Evolutionary conservation across 345 rosid species (phyloP).

Genomic region (Trapa bicornis): DNA sequence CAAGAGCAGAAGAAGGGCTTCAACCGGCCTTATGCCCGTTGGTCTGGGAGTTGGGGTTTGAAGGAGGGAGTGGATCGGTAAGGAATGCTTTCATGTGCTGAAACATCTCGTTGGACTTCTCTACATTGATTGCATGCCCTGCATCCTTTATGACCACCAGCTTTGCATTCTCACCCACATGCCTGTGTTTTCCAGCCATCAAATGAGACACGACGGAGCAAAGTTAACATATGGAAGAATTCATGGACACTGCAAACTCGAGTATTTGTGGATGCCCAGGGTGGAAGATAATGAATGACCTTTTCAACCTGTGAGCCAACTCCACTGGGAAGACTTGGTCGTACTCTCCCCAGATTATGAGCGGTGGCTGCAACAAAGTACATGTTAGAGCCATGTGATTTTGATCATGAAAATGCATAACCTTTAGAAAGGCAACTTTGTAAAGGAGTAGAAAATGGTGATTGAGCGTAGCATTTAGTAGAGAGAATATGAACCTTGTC

Average conservation of each 20-base stretch:
- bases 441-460: background rate
- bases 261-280: background rate
- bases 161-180: slow-evolving; percentile 47
- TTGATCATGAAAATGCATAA: background rate
- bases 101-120: slow-evolving; percentile 53
- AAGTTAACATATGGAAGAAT: background rate
- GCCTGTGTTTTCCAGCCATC: slow-evolving; percentile 24
- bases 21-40: slow-evolving; percentile 24
- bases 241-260: no score
- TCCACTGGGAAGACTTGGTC: slow-evolving; percentile 75
- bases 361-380: slow-evolving; percentile 40
- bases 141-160: slow-evolving; percentile 52
- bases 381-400: background rate
- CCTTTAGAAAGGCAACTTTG: background rate
- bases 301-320: slow-evolving; percentile 59
- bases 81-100: slow-evolving; percentile 62
- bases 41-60: slow-evolving; percentile 8
- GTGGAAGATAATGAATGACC: slow-evolving; percentile 16
- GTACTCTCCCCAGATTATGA: slow-evolving; percentile 72
- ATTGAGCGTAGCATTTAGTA: background rate
- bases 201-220: background rate
- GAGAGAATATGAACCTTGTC: slow-evolving; percentile 34
- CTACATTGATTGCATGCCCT: slow-evolving; percentile 69
- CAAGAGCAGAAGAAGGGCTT: background rate
- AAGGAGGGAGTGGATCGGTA: slow-evolving; percentile 19